These are phyloP conservation scores for Clarkia xantiana DNA, from an alignment of 345 rosid species.

Conservation along the genomic window DNA sequence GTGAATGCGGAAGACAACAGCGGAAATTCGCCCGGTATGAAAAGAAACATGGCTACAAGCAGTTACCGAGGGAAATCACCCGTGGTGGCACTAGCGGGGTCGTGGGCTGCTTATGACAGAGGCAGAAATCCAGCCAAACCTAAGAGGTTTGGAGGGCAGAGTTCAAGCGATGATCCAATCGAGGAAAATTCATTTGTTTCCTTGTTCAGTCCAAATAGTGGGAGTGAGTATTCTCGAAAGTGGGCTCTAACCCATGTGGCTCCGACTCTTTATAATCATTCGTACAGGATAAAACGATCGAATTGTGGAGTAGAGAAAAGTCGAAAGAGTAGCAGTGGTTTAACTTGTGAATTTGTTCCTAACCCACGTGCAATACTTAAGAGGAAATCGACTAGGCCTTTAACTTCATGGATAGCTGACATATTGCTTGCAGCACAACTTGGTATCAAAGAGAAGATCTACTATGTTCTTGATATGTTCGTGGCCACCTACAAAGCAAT, in stretches of 20 bases:
- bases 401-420: slow-evolving; percentile 94
- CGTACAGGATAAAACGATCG: slow-evolving; percentile 56
- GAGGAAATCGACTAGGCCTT: slow-evolving; percentile 81
- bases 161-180: no score
- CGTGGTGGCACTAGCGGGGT: no score
- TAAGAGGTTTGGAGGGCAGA: no score
- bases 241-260: slow-evolving; percentile 95
- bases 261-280: slow-evolving; percentile 94
- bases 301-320: slow-evolving; percentile 43
- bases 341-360: slow-evolving; percentile 24
- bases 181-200: slow-evolving; percentile 91
- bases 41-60: no score
- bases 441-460: no score
- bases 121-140: no score
- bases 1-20: no score
- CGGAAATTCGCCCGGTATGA: no score
- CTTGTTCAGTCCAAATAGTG: slow-evolving; percentile 61
- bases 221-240: slow-evolving; percentile 91
- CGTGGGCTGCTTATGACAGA: no score
- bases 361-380: slow-evolving; percentile 45
- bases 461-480: slow-evolving; percentile 71
- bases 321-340: slow-evolving; percentile 24
- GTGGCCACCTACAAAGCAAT: slow-evolving; percentile 54
- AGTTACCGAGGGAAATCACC: no score
- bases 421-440: slow-evolving; percentile 86